Evolutionary conservation across 2,329 filamentous ascomycete species (phyloP), one percentile per base, ranked within the genome.

Genomic region (Neonectria punicea): DNA sequence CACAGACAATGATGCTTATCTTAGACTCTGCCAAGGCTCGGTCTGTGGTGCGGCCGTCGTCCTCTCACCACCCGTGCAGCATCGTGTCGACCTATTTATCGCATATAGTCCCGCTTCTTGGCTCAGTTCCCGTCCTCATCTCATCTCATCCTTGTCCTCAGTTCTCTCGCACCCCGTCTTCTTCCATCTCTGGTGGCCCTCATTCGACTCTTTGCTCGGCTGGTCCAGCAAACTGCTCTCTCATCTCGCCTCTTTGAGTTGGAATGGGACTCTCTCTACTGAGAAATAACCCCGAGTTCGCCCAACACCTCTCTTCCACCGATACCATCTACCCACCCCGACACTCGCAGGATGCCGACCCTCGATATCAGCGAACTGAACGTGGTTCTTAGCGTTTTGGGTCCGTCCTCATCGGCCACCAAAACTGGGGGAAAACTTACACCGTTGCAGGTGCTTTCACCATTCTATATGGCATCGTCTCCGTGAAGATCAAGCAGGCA

Each of bases 321-420:
- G 3, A 25, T 6, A 25, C 25, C n/a, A 20, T 22, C 43, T 25
- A 8, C n/a, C 18, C 13, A 9, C 28, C 7, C 28, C 44, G 11
- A 47, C 3, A 47, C 22, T 47, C 44, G 47, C 43, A 67, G 41
- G 16, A 71, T 71, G 69, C 69, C 69, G 16, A 39, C 54, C 5
- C 79, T 86, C 53, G 82, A 84, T 50, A 70, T 85, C 13, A 85
- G 81, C 53, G 84, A 86, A 68, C 80, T 87, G 61, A 87, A 87
- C 69, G 79, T 86, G n/a, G 83, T 86, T 46, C 74, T 83, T 36
- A 75, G 79, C 9, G 74, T 85, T 4, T 70, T 85, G 54, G 82
- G 83, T 84, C 71, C 64, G 79, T 44, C 20, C 46, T 63, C 63
- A 28, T 20, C 53, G 14, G 13, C 20, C 44, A 13, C 6, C 20